These are phyloP conservation scores for Funneliformis geosporum DNA, from an alignment of 192 early-diverging fungal species.

Conservation along the genomic window DNA sequence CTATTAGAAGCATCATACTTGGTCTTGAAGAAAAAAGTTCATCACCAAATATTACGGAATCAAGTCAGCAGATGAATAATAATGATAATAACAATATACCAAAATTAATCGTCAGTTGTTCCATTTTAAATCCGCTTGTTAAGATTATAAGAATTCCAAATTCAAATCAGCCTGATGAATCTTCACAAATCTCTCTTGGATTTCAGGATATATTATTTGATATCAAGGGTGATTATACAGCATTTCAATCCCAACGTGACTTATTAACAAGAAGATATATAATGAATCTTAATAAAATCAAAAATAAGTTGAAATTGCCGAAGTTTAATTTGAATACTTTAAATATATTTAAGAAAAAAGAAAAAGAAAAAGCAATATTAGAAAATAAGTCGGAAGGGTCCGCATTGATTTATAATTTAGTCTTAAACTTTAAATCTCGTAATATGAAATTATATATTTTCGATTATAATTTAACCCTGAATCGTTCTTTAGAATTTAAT, in stretches of 20 bases:
- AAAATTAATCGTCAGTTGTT: background rate
- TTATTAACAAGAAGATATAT: constrained; percentile 15
- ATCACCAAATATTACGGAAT: background rate
- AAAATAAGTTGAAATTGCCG: too few relatives aligned
- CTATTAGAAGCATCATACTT: background rate
- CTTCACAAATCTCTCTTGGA: constrained; percentile 17
- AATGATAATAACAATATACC: background rate
- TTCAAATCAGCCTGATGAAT: background rate
- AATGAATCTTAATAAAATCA: too few relatives aligned
- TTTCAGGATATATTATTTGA: constrained; percentile 26
- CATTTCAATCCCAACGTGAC: constrained; percentile 10
- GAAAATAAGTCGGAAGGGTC: too few relatives aligned
- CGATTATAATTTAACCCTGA: constrained; percentile 1
- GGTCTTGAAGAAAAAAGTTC: background rate
- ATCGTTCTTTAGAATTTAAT: constrained; percentile 22
- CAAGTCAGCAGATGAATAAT: background rate
- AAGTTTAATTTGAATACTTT: too few relatives aligned
- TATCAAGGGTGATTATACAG: constrained; percentile 29
- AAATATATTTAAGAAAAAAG: too few relatives aligned
- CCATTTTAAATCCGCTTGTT: background rate
- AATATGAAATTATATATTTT: constrained; percentile 24
- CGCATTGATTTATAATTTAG: constrained; percentile 28
- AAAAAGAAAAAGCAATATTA: too few relatives aligned
- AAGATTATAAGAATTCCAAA: constrained; percentile 12
- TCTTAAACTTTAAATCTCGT: constrained; percentile 7